phyloP scores from a whole-genome alignment of 2,329 filamentous ascomycete genomes.

The Lasiodiplodia sp. region DNA sequence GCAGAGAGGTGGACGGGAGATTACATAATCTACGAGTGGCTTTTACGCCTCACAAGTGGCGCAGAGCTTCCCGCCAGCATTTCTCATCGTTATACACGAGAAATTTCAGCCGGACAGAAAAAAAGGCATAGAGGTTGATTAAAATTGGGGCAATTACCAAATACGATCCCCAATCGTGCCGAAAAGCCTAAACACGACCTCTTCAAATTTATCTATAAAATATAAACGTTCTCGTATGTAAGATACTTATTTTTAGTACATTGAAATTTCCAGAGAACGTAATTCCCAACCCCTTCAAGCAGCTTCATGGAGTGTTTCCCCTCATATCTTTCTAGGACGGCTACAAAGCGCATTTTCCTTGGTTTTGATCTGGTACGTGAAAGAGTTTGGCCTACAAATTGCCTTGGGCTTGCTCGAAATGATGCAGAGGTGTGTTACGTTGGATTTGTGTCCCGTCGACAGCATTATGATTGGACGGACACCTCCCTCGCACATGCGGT shows the following conservation, averaged over 20 bases:
- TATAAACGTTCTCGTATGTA: no score
- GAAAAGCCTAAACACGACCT: background rate
- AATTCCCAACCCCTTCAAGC: background rate
- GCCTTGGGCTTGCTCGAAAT: background rate
- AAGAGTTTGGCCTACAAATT: background rate
- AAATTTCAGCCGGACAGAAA: background rate
- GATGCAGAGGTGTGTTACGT: background rate
- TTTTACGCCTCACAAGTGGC: background rate
- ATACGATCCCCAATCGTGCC: no score
- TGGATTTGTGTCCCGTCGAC: background rate
- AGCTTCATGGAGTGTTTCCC: background rate
- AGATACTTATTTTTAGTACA: background rate
- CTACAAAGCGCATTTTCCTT: background rate
- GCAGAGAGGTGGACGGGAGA: background rate
- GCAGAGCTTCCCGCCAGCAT: background rate
- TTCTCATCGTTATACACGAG: background rate
- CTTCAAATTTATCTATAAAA: no score
- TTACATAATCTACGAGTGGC: background rate
- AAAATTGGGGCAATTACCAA: no score
- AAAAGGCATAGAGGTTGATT: no score
- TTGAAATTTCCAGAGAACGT: background rate
- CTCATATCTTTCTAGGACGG: background rate
- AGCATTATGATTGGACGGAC: background rate
- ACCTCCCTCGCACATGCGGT: background rate
- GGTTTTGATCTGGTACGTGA: background rate